Evolutionary conservation across 2,329 filamentous ascomycete genomes (phyloP), one percentile per base, ranked within the genome.

Genomic region (Scytalidium sp.): DNA sequence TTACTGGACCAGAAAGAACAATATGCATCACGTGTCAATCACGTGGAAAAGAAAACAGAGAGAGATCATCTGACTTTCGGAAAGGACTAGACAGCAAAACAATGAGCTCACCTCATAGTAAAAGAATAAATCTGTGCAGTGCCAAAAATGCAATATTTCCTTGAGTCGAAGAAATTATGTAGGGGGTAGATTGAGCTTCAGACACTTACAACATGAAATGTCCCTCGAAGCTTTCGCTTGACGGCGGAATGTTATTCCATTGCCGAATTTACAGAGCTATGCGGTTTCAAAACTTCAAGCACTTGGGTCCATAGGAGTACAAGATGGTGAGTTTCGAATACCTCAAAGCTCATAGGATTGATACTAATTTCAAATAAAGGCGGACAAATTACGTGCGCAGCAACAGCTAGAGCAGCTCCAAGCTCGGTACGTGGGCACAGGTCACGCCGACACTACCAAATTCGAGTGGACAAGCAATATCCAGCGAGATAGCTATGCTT

Each of bases 381-480:
- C 94, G 71, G 94, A 99, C 76, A 99, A 99, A 75, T 88, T 99
- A 58, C 92, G 94, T 67, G 94, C 90, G 9, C 90, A 96, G 62
- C 94, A 99, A 72, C 94, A 99, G 70, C 92, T 99, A 66, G 94
- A 99, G 73, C 87, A 91, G 57, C 88, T 97, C 17, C 94, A 99
- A 73, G 87, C 92, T 64, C 95, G 95, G 64, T 97, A 94, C 75
- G 80, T 99, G 63, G 94, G 94, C 60, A 97, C 94, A 3, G 94
- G 94, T 20, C 92, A 97, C 70, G 90, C 93, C 41, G 94, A 99
- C 74, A 97, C 93, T 13, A 96, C 91, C 21, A 95, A 90, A 70
- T 94, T 94, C 84, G 94, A 99, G 73, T 99, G 92, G 91, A 87
- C 87, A 45, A 92, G 88, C 52, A 99, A 97, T 74, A 93, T 97